phyloP scores from a whole-genome alignment of 1,284 basidiomycete species.

The Irpex sp. region DNA sequence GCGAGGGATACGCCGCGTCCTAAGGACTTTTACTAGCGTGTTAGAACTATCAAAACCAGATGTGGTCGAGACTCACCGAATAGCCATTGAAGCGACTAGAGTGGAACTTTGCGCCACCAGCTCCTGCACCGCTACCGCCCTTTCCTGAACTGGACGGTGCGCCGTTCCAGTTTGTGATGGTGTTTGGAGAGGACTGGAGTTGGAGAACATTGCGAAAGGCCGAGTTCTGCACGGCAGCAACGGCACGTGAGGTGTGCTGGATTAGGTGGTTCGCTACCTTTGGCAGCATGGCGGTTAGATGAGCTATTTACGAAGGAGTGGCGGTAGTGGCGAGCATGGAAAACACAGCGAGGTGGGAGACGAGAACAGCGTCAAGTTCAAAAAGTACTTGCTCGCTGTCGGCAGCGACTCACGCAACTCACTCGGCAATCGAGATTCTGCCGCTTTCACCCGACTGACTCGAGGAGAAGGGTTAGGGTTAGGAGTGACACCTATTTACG shows the following conservation, averaged over 20 bases:
- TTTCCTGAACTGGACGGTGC: slow-evolving; percentile 54
- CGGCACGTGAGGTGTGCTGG: slow-evolving; percentile 71
- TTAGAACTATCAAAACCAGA: background rate
- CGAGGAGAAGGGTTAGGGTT: background rate
- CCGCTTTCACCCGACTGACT: background rate
- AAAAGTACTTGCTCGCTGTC: background rate
- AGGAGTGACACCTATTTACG: background rate
- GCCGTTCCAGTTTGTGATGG: slow-evolving; percentile 42
- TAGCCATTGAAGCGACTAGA: slow-evolving; percentile 67
- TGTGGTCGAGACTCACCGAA: slow-evolving; percentile 32
- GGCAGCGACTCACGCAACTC: background rate
- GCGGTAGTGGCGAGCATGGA: background rate
- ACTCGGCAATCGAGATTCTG: too few relatives aligned
- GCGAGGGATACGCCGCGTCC: slow-evolving; percentile 70
- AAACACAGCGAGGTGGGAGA: background rate
- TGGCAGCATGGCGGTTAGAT: slow-evolving; percentile 50
- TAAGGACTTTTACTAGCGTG: slow-evolving; percentile 40
- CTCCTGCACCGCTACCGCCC: slow-evolving; percentile 48
- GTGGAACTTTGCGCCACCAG: slow-evolving; percentile 65
- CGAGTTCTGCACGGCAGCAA: slow-evolving; percentile 68
- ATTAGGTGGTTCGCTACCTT: slow-evolving; percentile 75
- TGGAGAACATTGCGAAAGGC: slow-evolving; percentile 74
- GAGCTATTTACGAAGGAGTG: background rate
- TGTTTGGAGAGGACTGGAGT: slow-evolving; percentile 44
- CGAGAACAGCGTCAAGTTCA: background rate